phyloP scores from a whole-genome alignment of 768 basidiomycete species.

The Suillus spraguei region DNA sequence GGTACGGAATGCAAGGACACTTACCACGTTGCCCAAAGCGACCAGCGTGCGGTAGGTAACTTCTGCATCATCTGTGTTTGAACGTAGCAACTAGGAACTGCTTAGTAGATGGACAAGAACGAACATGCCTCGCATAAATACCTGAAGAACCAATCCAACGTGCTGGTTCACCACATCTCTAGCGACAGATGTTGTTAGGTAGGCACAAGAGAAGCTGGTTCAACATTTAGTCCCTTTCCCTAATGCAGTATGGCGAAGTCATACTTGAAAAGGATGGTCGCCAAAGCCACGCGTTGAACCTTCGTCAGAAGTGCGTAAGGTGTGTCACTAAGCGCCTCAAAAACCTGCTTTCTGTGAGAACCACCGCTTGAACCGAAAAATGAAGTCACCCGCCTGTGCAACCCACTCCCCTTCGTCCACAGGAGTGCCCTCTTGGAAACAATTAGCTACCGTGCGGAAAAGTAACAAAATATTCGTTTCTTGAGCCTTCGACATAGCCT shows the following conservation, averaged over 20 bases:
- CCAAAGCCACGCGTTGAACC: slow-evolving; percentile 72
- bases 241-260: slow-evolving; percentile 29
- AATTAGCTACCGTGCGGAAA: slow-evolving; percentile 79
- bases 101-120: slow-evolving; percentile 13
- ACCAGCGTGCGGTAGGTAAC: slow-evolving; percentile 71
- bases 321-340: slow-evolving; percentile 52
- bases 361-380: slow-evolving; percentile 11
- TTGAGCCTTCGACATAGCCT: slow-evolving; percentile 64
- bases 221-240: slow-evolving; percentile 9
- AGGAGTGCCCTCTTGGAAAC: slow-evolving; percentile 58
- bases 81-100: slow-evolving; percentile 27
- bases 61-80: slow-evolving; percentile 62
- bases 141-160: slow-evolving; percentile 48
- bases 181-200: slow-evolving; percentile 45
- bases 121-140: slow-evolving; percentile 24
- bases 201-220: slow-evolving; percentile 66
- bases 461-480: slow-evolving; percentile 87
- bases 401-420: slow-evolving; percentile 53
- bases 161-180: slow-evolving; percentile 42
- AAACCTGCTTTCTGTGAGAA: slow-evolving; percentile 45
- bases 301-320: slow-evolving; percentile 64
- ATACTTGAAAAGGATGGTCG: slow-evolving; percentile 89
- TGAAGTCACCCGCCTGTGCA: slow-evolving; percentile 40
- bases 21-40: slow-evolving; percentile 73
- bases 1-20: slow-evolving; percentile 21